Evolutionary conservation across 345 rosid genomes (phyloP).

Genomic region (Moringa oleifera): DNA sequence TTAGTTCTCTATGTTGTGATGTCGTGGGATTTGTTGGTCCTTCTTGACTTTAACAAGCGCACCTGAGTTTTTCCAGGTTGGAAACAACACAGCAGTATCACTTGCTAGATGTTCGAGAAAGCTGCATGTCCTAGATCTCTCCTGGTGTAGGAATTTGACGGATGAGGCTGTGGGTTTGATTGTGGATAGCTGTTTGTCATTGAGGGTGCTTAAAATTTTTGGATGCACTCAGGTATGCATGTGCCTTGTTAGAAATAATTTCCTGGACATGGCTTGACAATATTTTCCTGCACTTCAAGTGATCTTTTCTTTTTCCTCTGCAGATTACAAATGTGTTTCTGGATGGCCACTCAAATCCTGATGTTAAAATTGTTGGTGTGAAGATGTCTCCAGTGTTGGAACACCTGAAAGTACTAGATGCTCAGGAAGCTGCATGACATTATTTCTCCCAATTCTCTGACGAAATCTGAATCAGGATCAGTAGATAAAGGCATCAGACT

Average conservation of each 20-base stretch:
- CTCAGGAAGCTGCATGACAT: slow-evolving; percentile 19
- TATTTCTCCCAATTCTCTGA: slow-evolving; percentile 15
- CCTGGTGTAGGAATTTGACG: slow-evolving; percentile 74
- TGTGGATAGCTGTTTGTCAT: slow-evolving; percentile 70
- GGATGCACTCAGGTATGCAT: slow-evolving; percentile 81
- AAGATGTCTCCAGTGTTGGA: slow-evolving; percentile 50
- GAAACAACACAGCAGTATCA: slow-evolving; percentile 55
- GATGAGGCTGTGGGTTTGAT: slow-evolving; percentile 67
- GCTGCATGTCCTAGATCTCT: slow-evolving; percentile 60
- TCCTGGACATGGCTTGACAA: background rate
- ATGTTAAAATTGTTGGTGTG: slow-evolving; percentile 59
- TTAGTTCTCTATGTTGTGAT: background rate
- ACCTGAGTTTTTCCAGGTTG: slow-evolving; percentile 41
- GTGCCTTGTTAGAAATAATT: background rate
- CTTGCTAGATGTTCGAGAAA: slow-evolving; percentile 48
- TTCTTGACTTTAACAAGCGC: background rate
- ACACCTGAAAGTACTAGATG: slow-evolving; percentile 18
- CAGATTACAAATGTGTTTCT: slow-evolving; percentile 67
- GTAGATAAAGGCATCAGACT: background rate
- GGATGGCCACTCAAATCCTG: slow-evolving; percentile 65
- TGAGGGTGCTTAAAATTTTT: slow-evolving; percentile 66
- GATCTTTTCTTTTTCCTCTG: slow-evolving; percentile 16
- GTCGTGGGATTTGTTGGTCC: background rate
- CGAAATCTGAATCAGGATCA: slow-evolving; percentile 8
- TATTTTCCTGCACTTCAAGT: background rate